Percentiles rank a stretch among this genome's conserved stretches.
Evolutionary conservation across 2,329 filamentous ascomycete species (phyloP).

Genomic region (Cytospora paraplurivora): DNA sequence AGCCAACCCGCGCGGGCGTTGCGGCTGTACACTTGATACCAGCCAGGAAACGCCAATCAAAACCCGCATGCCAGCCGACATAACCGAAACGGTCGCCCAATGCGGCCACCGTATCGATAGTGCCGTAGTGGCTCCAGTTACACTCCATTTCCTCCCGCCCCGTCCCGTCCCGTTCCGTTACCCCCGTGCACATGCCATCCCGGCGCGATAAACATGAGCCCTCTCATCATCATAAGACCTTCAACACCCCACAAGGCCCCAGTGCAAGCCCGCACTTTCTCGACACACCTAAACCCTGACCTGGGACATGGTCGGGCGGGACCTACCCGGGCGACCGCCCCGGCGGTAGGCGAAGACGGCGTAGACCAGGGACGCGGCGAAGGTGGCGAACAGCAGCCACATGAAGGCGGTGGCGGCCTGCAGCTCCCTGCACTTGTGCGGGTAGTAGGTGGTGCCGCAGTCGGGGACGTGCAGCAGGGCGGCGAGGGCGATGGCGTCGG

Average conservation of each 20-base stretch:
- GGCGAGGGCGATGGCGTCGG: conserved; percentile 69
- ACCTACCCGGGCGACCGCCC: conserved; percentile 48
- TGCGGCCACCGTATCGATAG: neutral
- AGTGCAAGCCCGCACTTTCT: neutral
- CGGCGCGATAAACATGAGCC: neutral
- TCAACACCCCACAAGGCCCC: neutral
- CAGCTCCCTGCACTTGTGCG: conserved; percentile 72
- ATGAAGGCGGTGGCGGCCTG: conserved; percentile 76
- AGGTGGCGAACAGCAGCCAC: conserved; percentile 74
- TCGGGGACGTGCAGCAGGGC: conserved; percentile 69
- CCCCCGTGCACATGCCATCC: neutral
- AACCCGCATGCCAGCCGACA: neutral
- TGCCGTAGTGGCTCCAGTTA: neutral
- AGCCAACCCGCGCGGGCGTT: neutral
- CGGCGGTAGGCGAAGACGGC: conserved; percentile 56
- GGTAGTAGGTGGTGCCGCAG: conserved; percentile 60
- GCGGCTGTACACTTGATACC: neutral
- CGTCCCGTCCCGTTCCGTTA: neutral
- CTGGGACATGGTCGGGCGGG: conserved; percentile 59
- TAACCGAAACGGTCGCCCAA: neutral
- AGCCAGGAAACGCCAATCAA: conserved; percentile 10
- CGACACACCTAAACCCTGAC: conserved; percentile 50
- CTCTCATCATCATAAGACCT: conserved; percentile 14
- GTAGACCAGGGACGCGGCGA: conserved; percentile 59
- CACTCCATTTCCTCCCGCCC: neutral